Percentiles rank a stretch among this genome's conserved stretches.
Conservation (phyloP, 768 basidiomycete genomes). For the Lentinula edodes region DNA sequence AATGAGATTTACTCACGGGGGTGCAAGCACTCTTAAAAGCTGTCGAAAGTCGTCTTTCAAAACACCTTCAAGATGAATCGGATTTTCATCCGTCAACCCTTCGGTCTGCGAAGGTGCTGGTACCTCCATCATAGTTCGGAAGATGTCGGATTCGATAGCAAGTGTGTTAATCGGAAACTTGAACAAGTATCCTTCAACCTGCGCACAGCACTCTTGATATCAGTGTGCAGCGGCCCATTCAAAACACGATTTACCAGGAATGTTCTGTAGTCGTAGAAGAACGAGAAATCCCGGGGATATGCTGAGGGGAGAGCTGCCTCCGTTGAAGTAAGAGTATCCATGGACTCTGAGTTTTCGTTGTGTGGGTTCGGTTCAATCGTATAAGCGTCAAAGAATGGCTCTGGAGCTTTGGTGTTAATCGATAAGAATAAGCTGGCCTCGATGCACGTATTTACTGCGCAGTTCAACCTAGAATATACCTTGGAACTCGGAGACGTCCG, state of each 20-base stretch:
- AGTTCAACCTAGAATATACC: too few species aligned
- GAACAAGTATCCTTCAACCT: background rate
- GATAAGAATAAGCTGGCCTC: background rate
- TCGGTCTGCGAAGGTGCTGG: background rate
- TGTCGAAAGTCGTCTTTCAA: slow-evolving; percentile 15
- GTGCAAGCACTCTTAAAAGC: slow-evolving; percentile 1
- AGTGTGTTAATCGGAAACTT: background rate
- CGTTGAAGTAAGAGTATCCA: too few species aligned
- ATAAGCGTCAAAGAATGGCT: too few species aligned
- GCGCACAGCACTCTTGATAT: background rate
- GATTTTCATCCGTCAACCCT: slow-evolving; percentile 3
- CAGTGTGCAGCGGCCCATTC: background rate
- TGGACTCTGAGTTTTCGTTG: too few species aligned
- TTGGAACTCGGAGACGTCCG: too few species aligned
- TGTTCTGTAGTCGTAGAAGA: background rate
- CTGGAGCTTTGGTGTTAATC: too few species aligned
- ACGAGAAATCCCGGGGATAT: background rate
- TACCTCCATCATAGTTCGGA: background rate
- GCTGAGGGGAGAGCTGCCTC: background rate
- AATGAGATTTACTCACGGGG: background rate
- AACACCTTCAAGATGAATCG: slow-evolving; percentile 15
- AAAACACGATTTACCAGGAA: background rate
- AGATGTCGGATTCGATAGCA: background rate
- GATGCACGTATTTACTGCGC: too few species aligned
- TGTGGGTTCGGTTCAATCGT: too few species aligned